phyloP scores from a whole-genome alignment of 495 filamentous ascomycete species.

The Talaromyces trachyspermus region DNA sequence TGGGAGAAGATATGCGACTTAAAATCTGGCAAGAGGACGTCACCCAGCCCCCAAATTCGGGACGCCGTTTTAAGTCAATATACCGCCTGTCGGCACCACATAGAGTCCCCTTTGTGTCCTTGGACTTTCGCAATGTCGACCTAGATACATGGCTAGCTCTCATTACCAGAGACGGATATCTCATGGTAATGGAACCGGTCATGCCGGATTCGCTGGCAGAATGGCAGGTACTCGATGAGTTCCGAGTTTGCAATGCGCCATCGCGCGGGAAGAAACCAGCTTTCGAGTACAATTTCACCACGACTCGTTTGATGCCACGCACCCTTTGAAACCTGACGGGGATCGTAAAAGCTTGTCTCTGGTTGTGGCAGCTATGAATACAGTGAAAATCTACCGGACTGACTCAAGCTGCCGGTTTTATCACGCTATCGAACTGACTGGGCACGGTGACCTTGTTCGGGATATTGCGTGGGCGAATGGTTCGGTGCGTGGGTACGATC shows the following conservation, averaged over 20 bases:
- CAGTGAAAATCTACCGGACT: conserved; percentile 72
- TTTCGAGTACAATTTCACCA: conserved; percentile 84
- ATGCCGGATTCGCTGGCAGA: conserved; percentile 74
- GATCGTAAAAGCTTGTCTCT: conserved; percentile 65
- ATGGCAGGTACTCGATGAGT: conserved; percentile 66
- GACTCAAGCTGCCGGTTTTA: conserved; percentile 64
- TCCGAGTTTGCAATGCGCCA: conserved; percentile 54
- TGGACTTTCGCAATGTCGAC: conserved; percentile 71
- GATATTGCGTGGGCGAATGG: conserved; percentile 91
- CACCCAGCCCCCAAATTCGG: conserved; percentile 58
- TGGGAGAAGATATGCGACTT: conserved; percentile 80
- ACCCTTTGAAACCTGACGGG: conserved; percentile 66
- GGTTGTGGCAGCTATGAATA: conserved; percentile 76
- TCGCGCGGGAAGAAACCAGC: conserved; percentile 72
- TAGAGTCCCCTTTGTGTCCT: conserved; percentile 61
- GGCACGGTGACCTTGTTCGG: conserved; percentile 69
- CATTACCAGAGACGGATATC: conserved; percentile 69
- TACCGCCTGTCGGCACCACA: conserved; percentile 49
- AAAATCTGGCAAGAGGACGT: conserved; percentile 88
- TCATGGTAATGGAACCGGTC: conserved; percentile 78
- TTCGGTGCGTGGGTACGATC: conserved; percentile 76
- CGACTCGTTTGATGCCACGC: conserved; percentile 69
- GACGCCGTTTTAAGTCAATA: conserved; percentile 68
- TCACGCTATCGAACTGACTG: conserved; percentile 62
- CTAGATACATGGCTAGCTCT: conserved; percentile 75